Evolutionary conservation across 164 flowering plant species (phyloP), one percentile per base, ranked within the genome.

Genomic region (Amborella trichopoda): DNA sequence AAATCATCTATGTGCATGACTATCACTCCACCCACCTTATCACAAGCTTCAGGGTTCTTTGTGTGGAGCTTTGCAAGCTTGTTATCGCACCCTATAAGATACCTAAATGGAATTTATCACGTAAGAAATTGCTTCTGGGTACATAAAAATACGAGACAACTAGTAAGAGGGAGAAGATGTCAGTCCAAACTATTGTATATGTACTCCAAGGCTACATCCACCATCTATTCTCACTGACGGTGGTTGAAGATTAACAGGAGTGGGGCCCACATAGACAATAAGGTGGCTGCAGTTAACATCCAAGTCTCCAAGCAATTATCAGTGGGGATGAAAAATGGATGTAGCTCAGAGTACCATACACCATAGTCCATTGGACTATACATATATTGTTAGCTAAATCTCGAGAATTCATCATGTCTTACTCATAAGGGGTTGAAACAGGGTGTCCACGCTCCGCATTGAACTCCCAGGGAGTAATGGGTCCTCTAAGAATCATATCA

Each of bases 401-500:
- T n/a, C n/a, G n/a, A n/a, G n/a, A n/a, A n/a, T n/a, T n/a, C n/a
- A n/a, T 36, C 21, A 21, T 32, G 6, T 39, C 93, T 80, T 82
- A 91, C 99, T 74, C 86, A 42, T 91, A 87, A 12, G 99, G 96
- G 42, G 99, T 85, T 22, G 96, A 84, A 61, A 91, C 96, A 43
- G 99, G 99, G 27, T 58, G 76, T 23, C 96, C 94, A 48, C 69
- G 80, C 48, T 72, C 81, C 27, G 96, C 99, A 24, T 78, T 70
- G 64, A 84, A 87, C 66, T 91, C 96, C 99, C 99, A 91, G 13
- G 99, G 99, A 26, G 99, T 91, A 48, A 91, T 78, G 23, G 99
- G 76, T 28, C 94, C 88, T 69, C 94, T 69, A 59, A 91, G 40
- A 55, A 91, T 76, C 99, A 91, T 91, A 65, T 91, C 99, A 44